These are phyloP conservation scores for Stachybotrys elegans DNA, from an alignment of 2,329 filamentous ascomycete genomes.

Conservation along the genomic window DNA sequence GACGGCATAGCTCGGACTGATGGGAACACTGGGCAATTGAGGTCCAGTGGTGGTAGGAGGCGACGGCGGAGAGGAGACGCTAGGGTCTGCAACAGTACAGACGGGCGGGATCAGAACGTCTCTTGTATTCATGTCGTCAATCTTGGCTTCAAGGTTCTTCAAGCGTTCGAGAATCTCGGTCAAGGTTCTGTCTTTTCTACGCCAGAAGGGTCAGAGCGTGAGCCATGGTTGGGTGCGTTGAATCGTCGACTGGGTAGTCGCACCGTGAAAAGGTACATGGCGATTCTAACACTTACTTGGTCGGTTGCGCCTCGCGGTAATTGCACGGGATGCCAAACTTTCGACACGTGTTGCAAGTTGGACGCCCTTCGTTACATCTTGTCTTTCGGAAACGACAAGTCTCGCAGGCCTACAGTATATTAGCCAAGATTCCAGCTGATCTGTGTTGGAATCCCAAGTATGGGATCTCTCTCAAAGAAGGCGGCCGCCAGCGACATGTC, in stretches of 20 bases:
- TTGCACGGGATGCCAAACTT: constrained; percentile 53
- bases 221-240: neutral
- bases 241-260: neutral
- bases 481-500: too few species aligned
- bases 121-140: constrained; percentile 36
- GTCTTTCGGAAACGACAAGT: constrained; percentile 57
- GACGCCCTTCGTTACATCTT: constrained; percentile 58
- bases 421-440: too few species aligned
- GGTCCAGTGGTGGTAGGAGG: constrained; percentile 13
- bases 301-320: constrained; percentile 56
- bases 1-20: constrained; percentile 19
- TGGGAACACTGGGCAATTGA: too few species aligned
- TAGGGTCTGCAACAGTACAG: constrained; percentile 15
- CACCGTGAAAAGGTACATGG: neutral
- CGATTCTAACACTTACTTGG: constrained; percentile 45
- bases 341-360: constrained; percentile 55
- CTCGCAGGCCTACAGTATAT: constrained; percentile 50
- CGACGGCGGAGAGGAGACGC: constrained; percentile 12
- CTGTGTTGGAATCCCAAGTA: too few species aligned
- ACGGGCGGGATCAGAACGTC: constrained; percentile 11
- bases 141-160: constrained; percentile 49
- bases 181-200: constrained; percentile 58
- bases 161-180: constrained; percentile 55
- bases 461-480: too few species aligned
- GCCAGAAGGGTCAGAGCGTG: constrained; percentile 8